Percentiles rank a stretch among this genome's conserved stretches.
phyloP scores from a whole-genome alignment of 2,329 filamentous ascomycete genomes.

The Thielaviopsis populi region DNA sequence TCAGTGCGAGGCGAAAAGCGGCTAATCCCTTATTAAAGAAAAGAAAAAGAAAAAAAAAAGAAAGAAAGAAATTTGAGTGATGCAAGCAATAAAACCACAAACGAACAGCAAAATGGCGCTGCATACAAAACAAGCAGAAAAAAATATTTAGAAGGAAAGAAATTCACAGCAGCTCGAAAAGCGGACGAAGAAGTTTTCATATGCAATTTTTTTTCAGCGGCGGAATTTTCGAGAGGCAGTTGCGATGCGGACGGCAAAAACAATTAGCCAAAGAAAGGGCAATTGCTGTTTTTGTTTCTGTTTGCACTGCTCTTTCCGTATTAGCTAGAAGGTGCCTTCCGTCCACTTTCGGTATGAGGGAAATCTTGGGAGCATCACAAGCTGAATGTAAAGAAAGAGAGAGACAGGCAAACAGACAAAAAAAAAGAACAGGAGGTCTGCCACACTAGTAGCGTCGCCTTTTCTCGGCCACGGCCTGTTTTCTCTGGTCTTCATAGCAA shows the following conservation, averaged over 20 bases:
- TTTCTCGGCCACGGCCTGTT: neutral
- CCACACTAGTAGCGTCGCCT: neutral
- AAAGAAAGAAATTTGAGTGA: neutral
- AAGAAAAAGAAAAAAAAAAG: neutral
- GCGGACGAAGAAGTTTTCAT: neutral
- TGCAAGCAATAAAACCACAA: too few species aligned
- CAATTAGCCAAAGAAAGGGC: neutral
- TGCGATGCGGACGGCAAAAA: neutral
- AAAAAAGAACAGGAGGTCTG: too few species aligned
- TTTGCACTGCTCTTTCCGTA: neutral
- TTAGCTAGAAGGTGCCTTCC: neutral
- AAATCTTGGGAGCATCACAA: neutral
- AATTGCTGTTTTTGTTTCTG: neutral
- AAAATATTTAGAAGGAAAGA: neutral
- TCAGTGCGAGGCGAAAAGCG: constrained; percentile 7
- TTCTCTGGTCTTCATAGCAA: neutral
- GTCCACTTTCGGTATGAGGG: constrained; percentile 4
- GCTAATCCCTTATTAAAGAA: constrained; percentile 1
- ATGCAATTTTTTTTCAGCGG: neutral
- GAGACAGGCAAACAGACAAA: too few species aligned
- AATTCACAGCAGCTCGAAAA: too few species aligned
- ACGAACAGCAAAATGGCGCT: too few species aligned
- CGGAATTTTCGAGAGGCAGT: neutral
- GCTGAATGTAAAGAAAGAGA: neutral
- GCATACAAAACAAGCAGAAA: neutral